These are phyloP conservation scores for Boletus semigastroideus DNA, from an alignment of 1,284 basidiomycete genomes.

Conservation along the genomic window DNA sequence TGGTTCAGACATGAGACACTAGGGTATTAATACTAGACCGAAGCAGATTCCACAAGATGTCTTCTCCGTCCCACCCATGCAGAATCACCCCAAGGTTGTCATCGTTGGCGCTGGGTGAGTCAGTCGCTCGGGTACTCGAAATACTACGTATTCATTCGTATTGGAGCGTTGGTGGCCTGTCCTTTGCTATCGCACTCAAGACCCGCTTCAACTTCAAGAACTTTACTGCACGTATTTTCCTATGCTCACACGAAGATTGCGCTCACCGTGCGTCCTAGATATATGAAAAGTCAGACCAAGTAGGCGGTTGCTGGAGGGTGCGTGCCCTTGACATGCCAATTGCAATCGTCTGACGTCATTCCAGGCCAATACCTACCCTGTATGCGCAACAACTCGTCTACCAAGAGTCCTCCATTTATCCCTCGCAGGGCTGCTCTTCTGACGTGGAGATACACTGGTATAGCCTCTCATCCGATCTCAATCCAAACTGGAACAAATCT, in stretches of 20 bases:
- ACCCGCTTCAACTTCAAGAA: slow-evolving; percentile 17
- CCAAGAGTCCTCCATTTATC: slow-evolving; percentile 1
- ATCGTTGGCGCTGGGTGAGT: slow-evolving; percentile 29
- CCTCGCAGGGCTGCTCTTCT: slow-evolving; percentile 25
- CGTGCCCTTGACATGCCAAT: slow-evolving; percentile 1
- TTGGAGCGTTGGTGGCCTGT: slow-evolving; percentile 22
- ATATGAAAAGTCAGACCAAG: slow-evolving; percentile 25
- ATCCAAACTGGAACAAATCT: slow-evolving; percentile 32
- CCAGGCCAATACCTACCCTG: slow-evolving; percentile 31
- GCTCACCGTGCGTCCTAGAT: slow-evolving; percentile 17
- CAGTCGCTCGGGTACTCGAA: slow-evolving; percentile 1
- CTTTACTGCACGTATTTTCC: slow-evolving; percentile 21
- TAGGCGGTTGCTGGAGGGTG: slow-evolving; percentile 31
- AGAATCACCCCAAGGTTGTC: slow-evolving; percentile 14
- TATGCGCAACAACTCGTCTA: slow-evolving; percentile 2
- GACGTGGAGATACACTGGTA: slow-evolving; percentile 36
- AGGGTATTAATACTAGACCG: slow-evolving; percentile 8
- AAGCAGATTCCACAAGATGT: not conserved
- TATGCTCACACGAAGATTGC: not conserved
- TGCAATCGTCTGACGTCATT: slow-evolving; percentile 3
- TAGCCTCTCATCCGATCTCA: slow-evolving; percentile 33
- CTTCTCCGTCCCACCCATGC: slow-evolving; percentile 7
- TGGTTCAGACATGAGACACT: not conserved
- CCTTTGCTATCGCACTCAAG: slow-evolving; percentile 26
- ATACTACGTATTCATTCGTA: slow-evolving; percentile 5